These are phyloP conservation scores for Rhizopogon rudus DNA, from an alignment of 768 basidiomycete species.

Conservation along the genomic window DNA sequence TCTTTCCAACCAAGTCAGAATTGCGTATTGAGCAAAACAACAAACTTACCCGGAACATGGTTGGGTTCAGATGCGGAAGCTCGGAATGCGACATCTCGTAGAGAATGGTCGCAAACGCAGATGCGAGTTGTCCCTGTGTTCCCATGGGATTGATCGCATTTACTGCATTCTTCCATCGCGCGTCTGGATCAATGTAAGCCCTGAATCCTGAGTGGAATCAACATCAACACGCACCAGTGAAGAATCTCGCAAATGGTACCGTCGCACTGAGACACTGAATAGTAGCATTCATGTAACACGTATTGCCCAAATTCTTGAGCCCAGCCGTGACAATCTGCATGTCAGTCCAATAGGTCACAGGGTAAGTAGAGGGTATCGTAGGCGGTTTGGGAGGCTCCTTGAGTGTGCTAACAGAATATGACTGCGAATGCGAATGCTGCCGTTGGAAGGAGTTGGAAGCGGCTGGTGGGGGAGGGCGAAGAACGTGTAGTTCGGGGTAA, in stretches of 20 bases:
- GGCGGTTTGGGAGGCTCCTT: conserved; percentile 51
- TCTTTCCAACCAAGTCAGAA: conserved; percentile 28
- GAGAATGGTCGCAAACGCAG: conserved; percentile 78
- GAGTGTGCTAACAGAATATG: conserved; percentile 27
- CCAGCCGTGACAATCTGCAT: conserved; percentile 76
- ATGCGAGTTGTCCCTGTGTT: conserved; percentile 77
- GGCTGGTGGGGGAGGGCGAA: conserved; percentile 77
- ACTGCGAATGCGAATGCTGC: conserved; percentile 54
- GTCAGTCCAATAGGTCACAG: conserved; percentile 82
- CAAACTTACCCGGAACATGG: conserved; percentile 72
- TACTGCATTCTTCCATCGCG: conserved; percentile 76
- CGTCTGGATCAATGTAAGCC: conserved; percentile 40
- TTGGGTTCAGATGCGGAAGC: conserved; percentile 75
- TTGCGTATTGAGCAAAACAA: conserved; percentile 14
- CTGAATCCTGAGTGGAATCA: neutral
- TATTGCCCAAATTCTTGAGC: conserved; percentile 93
- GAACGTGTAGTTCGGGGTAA: conserved; percentile 73
- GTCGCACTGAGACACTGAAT: conserved; percentile 96
- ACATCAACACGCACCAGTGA: conserved; percentile 58
- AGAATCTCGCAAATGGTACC: conserved; percentile 88
- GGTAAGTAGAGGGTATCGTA: conserved; percentile 69
- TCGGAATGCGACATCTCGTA: conserved; percentile 87
- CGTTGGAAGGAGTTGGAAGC: conserved; percentile 67
- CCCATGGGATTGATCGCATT: conserved; percentile 86
- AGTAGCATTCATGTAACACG: conserved; percentile 99